Evolutionary conservation across 768 basidiomycete species (phyloP), one percentile per base, ranked within the genome.

Genomic region (Rhizopogon vesiculosus): DNA sequence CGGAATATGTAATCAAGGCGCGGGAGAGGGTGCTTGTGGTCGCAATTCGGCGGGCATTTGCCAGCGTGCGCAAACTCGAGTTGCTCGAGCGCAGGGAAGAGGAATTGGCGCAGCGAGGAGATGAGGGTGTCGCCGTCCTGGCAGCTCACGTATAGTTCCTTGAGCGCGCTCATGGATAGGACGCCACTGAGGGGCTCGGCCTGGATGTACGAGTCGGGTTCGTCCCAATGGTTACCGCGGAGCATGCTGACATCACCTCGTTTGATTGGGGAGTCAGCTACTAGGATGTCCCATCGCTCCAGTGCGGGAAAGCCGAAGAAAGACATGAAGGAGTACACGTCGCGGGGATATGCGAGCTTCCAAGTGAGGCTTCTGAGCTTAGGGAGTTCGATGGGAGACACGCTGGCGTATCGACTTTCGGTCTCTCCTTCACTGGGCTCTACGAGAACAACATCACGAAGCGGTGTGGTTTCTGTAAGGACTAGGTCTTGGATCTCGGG

Each of bases 1-100:
- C 77, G 77, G 63, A 84, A 81, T 55, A 85, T 70, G 39, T 69
- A 74, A 64, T 82, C 80, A 29, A 80, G 72, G 31, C 76, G 74
- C 40, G 79, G 78, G 52, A 84, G 67, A 42, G 62, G 49, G 41
- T 60, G 62, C 57, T 61, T 64, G 25, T 62, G 62, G 5, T 49
- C 22, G 22, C 48, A 49, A 16, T 16, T 16, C 31, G 35, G 35
- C 35, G 62, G 60, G 18, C 60, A 62, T 18, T 63, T 65, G 52
- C 71, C 74, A 45, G 72, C 59, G 51, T 76, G 75, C 40, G 73
- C 66, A 51, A 83, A 63, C 53, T 78, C 77, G 51, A 80, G 69
- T 48, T 72, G 76, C 61, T 76, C 64, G 45, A 82, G 74, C 42
- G 62, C 62, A 2, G 79, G 78, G 56, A 82, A 73, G 41, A 69